These are phyloP conservation scores for Cordyceps pruinosa DNA, from an alignment of 2,329 filamentous ascomycete genomes.

Conservation along the genomic window DNA sequence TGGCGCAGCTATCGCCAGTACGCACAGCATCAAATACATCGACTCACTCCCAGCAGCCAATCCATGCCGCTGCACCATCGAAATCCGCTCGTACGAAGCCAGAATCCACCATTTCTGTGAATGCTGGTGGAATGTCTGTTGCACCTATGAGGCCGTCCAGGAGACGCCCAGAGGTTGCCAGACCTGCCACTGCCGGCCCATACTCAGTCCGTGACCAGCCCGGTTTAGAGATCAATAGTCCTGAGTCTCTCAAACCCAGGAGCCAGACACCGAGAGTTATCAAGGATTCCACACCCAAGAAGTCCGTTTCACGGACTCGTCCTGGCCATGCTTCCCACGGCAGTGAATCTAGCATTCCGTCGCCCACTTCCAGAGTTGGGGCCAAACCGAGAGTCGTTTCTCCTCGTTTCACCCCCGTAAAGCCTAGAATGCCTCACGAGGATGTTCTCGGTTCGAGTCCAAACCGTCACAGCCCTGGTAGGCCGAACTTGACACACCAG, in stretches of 20 bases:
- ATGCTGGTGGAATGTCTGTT: slow-evolving; percentile 53
- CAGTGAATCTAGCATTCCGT: slow-evolving; percentile 44
- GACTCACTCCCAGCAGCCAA: slow-evolving; percentile 15
- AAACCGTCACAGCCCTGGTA: slow-evolving; percentile 36
- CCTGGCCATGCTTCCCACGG: slow-evolving; percentile 42
- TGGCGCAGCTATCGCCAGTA: slow-evolving; percentile 53
- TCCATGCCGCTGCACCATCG: slow-evolving; percentile 18
- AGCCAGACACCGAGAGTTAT: slow-evolving; percentile 41
- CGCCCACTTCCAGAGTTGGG: slow-evolving; percentile 31
- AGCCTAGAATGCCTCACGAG: slow-evolving; percentile 8
- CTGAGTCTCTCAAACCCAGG: slow-evolving; percentile 40
- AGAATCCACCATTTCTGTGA: slow-evolving; percentile 38
- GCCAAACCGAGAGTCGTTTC: slow-evolving; percentile 2
- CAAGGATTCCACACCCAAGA: slow-evolving; percentile 47
- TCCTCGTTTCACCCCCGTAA: slow-evolving; percentile 12
- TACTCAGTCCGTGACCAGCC: slow-evolving; percentile 54
- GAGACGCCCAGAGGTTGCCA: slow-evolving; percentile 50
- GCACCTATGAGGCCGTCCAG: slow-evolving; percentile 56
- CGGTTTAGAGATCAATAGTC: slow-evolving; percentile 33
- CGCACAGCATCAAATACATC: slow-evolving; percentile 34
- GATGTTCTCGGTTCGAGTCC: slow-evolving; percentile 24
- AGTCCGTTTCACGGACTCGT: slow-evolving; percentile 38
- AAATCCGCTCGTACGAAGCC: slow-evolving; percentile 35
- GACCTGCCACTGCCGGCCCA: slow-evolving; percentile 58
- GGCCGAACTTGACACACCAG: slow-evolving; percentile 20